phyloP scores from a whole-genome alignment of 139 green algal genomes.

The Coelastrella sp. region DNA sequence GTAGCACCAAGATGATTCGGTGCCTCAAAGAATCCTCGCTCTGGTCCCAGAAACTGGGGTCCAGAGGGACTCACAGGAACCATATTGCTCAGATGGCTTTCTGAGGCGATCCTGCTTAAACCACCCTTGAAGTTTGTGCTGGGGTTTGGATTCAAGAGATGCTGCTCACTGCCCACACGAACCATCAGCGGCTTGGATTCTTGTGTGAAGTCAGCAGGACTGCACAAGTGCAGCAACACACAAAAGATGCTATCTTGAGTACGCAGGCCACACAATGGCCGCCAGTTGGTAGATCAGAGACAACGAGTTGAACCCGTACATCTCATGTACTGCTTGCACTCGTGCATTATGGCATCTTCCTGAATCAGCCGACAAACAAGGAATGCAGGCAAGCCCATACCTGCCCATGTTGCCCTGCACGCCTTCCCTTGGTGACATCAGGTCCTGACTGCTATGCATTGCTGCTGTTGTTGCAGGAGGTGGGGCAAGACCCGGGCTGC shows the following conservation, averaged over 20 bases:
- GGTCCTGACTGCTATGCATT: slow-evolving; percentile 21
- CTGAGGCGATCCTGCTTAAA: slow-evolving; percentile 38
- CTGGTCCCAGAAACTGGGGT: slow-evolving; percentile 15
- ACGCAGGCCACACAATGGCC: too few relatives aligned
- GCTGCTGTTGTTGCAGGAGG: not conserved
- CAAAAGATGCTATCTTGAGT: too few relatives aligned
- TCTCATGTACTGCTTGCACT: not conserved
- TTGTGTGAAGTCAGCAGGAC: not conserved
- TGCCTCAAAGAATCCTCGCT: not conserved
- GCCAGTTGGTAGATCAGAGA: too few relatives aligned
- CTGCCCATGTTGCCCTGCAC: slow-evolving; percentile 20
- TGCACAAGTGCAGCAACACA: not conserved
- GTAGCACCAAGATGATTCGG: not conserved
- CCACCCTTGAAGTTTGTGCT: slow-evolving; percentile 21
- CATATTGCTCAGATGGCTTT: slow-evolving; percentile 44
- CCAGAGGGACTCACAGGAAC: slow-evolving; percentile 38
- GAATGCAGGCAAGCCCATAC: not conserved
- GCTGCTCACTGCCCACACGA: slow-evolving; percentile 69
- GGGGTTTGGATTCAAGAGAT: slow-evolving; percentile 57
- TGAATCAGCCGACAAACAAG: not conserved
- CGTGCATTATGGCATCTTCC: not conserved
- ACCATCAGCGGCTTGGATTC: slow-evolving; percentile 62
- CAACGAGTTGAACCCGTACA: too few relatives aligned
- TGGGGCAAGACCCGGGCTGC: not conserved
- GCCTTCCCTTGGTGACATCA: not conserved